Evolutionary conservation across 2,329 filamentous ascomycete species (phyloP).

Genomic region (Diaporthe caulivora): DNA sequence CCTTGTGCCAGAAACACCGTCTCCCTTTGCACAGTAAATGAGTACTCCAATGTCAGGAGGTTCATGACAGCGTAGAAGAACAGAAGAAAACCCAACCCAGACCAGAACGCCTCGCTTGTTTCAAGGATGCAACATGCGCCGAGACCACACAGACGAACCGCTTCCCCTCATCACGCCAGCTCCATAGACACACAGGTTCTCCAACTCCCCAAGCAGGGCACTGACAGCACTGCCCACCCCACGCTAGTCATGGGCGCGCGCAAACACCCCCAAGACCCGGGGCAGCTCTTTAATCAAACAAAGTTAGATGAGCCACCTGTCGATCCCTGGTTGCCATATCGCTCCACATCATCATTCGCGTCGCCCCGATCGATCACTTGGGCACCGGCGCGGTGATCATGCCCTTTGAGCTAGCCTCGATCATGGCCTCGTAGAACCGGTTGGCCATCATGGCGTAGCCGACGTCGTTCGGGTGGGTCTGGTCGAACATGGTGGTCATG

Average conservation of each 20-base stretch:
- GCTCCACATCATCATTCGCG: too few species aligned
- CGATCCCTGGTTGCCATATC: background rate
- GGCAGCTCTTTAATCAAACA: slow-evolving; percentile 14
- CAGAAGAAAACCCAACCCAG: background rate
- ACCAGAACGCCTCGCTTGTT: slow-evolving; percentile 28
- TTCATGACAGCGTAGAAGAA: background rate
- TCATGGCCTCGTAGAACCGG: slow-evolving; percentile 50
- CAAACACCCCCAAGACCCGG: background rate
- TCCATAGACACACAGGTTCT: background rate
- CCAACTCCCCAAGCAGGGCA: background rate
- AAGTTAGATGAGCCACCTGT: slow-evolving; percentile 19
- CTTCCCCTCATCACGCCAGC: background rate
- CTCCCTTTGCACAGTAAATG: background rate
- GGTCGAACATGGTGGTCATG: slow-evolving; percentile 51
- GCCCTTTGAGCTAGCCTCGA: slow-evolving; percentile 45
- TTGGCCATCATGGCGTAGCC: slow-evolving; percentile 58
- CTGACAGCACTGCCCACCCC: background rate
- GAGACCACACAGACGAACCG: background rate
- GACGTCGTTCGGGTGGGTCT: slow-evolving; percentile 53
- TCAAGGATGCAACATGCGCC: slow-evolving; percentile 26
- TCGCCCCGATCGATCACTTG: background rate
- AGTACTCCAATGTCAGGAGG: background rate
- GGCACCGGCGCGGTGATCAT: slow-evolving; percentile 43
- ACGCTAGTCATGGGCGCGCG: slow-evolving; percentile 13
- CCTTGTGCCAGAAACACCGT: slow-evolving; percentile 8